phyloP scores from a whole-genome alignment of 169 alveolate genomes.

The Plasmodium blacklocki region DNA sequence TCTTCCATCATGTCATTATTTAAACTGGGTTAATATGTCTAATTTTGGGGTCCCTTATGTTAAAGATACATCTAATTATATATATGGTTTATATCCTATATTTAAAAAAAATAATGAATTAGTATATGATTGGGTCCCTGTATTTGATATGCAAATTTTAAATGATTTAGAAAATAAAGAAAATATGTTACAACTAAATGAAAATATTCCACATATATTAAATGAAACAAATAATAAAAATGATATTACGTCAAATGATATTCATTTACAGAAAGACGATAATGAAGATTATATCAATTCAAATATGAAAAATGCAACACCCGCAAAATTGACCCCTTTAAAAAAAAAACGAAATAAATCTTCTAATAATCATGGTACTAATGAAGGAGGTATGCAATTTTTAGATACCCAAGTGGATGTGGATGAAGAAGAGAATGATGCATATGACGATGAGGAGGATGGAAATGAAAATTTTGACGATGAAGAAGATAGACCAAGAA shows the following conservation, averaged over 20 bases:
- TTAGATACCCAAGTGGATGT: not conserved
- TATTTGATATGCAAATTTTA: conserved; percentile 51
- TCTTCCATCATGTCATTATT: conserved; percentile 65
- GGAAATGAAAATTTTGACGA: not conserved
- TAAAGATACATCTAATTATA: conserved; percentile 65
- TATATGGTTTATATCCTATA: conserved; percentile 70
- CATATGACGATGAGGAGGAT: not conserved
- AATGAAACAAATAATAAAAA: not conserved
- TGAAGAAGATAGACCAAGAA: not conserved
- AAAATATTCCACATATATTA: not conserved
- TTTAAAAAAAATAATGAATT: conserved; percentile 58
- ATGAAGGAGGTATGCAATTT: not conserved
- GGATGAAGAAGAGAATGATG: not conserved
- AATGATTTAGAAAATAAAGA: conserved; percentile 14
- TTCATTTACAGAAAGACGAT: too few relatives aligned
- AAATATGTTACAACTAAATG: not conserved
- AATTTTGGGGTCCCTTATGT: conserved; percentile 74
- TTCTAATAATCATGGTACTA: not conserved
- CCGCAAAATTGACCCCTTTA: too few relatives aligned
- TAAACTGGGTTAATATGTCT: conserved; percentile 73
- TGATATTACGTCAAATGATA: too few relatives aligned
- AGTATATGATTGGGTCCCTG: conserved; percentile 76
- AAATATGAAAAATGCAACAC: not conserved
- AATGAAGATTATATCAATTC: too few relatives aligned
- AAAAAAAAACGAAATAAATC: not conserved